Evolutionary conservation across 148 eudicot species (phyloP), one percentile per base, ranked within the genome.

Genomic region (Spergularia marina): DNA sequence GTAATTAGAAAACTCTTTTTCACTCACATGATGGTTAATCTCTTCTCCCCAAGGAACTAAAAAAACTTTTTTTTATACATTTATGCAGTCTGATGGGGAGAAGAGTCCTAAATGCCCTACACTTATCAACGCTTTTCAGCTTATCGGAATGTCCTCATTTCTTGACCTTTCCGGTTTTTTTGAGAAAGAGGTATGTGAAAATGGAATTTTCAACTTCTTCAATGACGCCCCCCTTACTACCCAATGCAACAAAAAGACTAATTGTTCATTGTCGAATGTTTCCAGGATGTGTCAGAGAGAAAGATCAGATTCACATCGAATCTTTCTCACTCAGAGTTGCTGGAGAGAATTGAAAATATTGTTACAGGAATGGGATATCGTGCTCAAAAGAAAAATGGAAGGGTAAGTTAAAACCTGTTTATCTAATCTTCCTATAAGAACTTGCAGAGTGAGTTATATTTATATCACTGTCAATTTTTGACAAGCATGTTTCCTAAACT

Each of bases 111-210:
- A 80, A 18, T 77, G 83, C 12, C 96, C 91, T 30, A 73, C 83
- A 12, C 88, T 77, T 47, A 91, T 90, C 79, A 94, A 94, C 64
- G 98, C 98, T 12, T 95, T 95, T 85, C 90, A 95, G 89, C 86
- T 95, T 10, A 95, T 95, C 66, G 93, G 97, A 74, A 95, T 95
- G 98, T 92, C 96, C 60, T 90, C 98, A 30, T 89, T 76, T 71
- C 89, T 95, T 12, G 98, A 95, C 83, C 92, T 95, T 82, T 95
- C 98, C 4, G 97, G 97, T 36, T 95, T 95, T 87, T 95, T 94
- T 67, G 98, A 94, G 81, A 86, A 87, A 85, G 98, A 92, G 88
- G 98, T 94, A 75, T 70, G 41, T 25, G 10, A 17, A 36, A 23
- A 5, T 51, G 11, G 12, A 2, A 20, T 10, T 8, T 41, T 58